Evolutionary conservation across 345 rosid species (phyloP).

Genomic region (Lumnitzera littorea): DNA sequence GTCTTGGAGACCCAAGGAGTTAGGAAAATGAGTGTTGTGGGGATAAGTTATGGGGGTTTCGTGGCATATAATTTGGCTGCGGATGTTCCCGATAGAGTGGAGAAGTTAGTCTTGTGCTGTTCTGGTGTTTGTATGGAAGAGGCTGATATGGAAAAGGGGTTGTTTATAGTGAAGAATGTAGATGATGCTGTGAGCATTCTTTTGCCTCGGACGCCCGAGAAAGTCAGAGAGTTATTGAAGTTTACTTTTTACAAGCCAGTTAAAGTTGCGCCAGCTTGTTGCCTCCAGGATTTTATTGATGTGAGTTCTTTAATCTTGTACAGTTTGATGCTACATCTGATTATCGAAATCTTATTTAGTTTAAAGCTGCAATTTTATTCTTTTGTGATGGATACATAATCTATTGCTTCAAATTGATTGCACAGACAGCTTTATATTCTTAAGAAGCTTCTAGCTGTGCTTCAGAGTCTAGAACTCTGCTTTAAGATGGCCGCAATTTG

Average conservation of each 20-base stretch:
- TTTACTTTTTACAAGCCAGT: constrained; percentile 13
- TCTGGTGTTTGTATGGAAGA: constrained; percentile 22
- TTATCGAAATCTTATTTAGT: background rate
- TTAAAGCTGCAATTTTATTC: background rate
- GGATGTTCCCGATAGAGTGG: constrained; percentile 15
- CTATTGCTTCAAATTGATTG: too few species aligned
- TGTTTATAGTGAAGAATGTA: constrained; percentile 5
- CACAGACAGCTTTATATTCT: too few species aligned
- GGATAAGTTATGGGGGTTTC: constrained; percentile 21
- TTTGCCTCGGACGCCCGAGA: constrained; percentile 17
- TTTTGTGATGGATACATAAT: background rate
- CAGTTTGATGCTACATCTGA: background rate
- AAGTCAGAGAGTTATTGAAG: constrained; percentile 10
- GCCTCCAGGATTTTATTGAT: constrained; percentile 14
- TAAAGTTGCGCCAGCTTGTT: constrained; percentile 8
- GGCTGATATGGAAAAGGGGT: constrained; percentile 15
- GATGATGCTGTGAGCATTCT: constrained; percentile 17
- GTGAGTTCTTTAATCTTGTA: constrained; percentile 4
- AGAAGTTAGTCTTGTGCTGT: constrained; percentile 14
- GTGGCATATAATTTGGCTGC: constrained; percentile 22
- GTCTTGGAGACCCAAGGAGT: constrained; percentile 12
- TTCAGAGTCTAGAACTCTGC: too few species aligned
- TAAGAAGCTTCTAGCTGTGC: too few species aligned
- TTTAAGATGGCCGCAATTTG: too few species aligned
- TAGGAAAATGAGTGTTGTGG: constrained; percentile 14